Evolutionary conservation across 2,329 filamentous ascomycete genomes (phyloP), one percentile per base, ranked within the genome.

Genomic region (Aphanocladium album): DNA sequence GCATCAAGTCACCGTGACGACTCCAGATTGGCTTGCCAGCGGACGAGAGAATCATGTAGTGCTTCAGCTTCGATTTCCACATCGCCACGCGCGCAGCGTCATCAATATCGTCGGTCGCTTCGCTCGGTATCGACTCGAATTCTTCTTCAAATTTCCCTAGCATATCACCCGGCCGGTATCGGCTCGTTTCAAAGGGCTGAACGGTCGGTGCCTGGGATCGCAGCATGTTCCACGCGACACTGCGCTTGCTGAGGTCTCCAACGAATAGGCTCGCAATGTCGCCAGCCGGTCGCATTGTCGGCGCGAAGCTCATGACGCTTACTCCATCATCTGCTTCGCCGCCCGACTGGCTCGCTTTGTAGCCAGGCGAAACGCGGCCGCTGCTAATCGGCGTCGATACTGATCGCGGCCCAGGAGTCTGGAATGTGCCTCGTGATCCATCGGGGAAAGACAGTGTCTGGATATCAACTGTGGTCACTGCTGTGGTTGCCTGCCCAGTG

Each of bases 21-120:
- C 92, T 98, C 81, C 93, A 99, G 53, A 99, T 96, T 12, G 95
- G 96, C 73, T 99, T 99, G 21, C 95, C 95, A 11, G 96, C 93
- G 16, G 92, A 93, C 2, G 95, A 98, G 1, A 99, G 79, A 68
- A 99, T 96, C 75, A 99, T 86, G 73, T 96, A 99, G 75, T 99
- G 95, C 75, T 99, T 99, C 64, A 93, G 81, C 77, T 98, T 98
- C 41, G 89, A 85, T 71, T 92, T 95, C 93, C 93, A 99, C 64
- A 87, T 80, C 17, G 79, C 77, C 45, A 96, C 79, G 27, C 91
- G 77, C 51, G 80, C 76, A 51, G 87, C 84, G 58, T 85, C 82
- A 51, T 72, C 74, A 62, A 76, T 71, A 37, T 74, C 71, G 51
- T 74, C 72, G 59, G 74, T 70, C 7, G 69, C 66, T 30, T 78